Base-by-base conservation (phyloP, 306 rosid species). In the Vicia sativa region DNA sequence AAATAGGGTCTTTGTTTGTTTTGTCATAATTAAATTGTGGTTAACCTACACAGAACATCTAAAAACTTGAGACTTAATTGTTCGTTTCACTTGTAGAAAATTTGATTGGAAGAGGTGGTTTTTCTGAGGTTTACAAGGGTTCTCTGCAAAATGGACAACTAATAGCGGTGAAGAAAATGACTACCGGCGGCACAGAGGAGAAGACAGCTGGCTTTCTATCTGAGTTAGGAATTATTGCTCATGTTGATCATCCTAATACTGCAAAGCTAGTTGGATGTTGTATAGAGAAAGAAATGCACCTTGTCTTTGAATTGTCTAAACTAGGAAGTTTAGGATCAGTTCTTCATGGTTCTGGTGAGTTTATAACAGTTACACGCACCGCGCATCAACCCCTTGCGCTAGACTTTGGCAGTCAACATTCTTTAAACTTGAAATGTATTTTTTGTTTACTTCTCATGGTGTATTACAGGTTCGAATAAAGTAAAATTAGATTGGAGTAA, bases 221-320 rank as follows among this genome's bases (percentile, higher is more conserved):
- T 29, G 99, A 93, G 82, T 69, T 93, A n/a, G 99, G 99, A 12
- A 71, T 88, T 70, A 86, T 90, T 65, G 99, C 97, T 78, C 96
- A 93, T 42, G 87, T 93, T 6, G 79, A 90, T 41, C 99, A 93
- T 81, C 90, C 89, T 14, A 93, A 93, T 68, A 81, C 83, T 5
- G 99, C 99, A 31, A 93, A 93, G 80, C 72, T 90, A 42, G 64
- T 93, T 31, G 99, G 99, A 44, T 86, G 95, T 65, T 75, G 96
- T 64, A 73, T 84, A 25, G 96, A 92, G 53, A 78, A 87, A 67
- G 99, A 90, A 71, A 86, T 90, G 99, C 83, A 85, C 65, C 80
- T 93, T 10, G 87, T 93, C 74, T 88, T 93, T 49, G 65, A 82
- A 60, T 69, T 90, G 15, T 93, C 95, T 42, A 71, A 74, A 16